Conservation (phyloP, 1,284 basidiomycete genomes). For the Ceratobasidium sp. region DNA sequence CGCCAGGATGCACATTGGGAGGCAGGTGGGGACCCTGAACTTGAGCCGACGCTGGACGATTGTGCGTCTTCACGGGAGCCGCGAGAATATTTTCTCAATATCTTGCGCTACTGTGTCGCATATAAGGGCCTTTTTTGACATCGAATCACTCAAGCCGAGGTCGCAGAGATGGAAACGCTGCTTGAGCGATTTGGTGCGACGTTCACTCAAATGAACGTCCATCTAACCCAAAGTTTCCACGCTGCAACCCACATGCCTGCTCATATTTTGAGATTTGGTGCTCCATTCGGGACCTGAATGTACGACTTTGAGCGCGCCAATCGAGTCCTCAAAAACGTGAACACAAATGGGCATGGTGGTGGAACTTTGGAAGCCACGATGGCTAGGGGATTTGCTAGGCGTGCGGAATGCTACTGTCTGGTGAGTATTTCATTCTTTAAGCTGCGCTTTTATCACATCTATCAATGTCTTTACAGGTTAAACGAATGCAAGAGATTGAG, state of each 20-base stretch:
- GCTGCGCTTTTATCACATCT: too few relatives aligned
- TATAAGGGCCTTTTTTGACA: not conserved
- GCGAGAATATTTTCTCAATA: not conserved
- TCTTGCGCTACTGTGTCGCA: constrained; percentile 18
- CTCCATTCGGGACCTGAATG: not conserved
- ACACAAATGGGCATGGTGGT: constrained; percentile 12
- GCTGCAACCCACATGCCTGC: not conserved
- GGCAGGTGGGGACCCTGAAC: not conserved
- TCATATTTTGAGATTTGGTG: not conserved
- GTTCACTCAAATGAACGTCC: not conserved
- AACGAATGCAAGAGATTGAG: not conserved
- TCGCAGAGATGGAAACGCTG: not conserved
- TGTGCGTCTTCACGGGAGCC: not conserved
- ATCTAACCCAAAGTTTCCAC: not conserved
- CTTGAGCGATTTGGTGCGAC: not conserved
- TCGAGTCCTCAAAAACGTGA: not conserved
- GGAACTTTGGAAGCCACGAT: constrained; percentile 21
- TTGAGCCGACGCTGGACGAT: not conserved
- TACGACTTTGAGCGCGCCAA: constrained; percentile 1
- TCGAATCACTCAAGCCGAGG: not conserved
- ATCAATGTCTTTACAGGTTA: too few relatives aligned
- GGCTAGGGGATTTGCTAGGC: not conserved
- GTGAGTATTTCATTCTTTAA: too few relatives aligned
- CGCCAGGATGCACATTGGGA: not conserved
- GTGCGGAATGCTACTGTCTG: constrained; percentile 3